Evolutionary conservation across 176 grass and related monocot genomes (phyloP).

Genomic region (Neostapfia colusana): DNA sequence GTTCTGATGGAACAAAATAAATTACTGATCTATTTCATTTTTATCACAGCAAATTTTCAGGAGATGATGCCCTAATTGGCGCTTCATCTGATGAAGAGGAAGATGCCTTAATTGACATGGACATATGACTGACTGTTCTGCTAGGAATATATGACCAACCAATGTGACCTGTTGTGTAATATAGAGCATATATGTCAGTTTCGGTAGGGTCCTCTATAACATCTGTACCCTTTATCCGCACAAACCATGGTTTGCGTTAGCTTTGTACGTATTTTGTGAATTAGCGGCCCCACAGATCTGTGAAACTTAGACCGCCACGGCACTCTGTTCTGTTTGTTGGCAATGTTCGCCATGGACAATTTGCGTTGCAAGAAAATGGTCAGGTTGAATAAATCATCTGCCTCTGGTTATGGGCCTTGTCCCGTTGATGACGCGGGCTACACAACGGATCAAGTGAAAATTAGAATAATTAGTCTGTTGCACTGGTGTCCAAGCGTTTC

Average conservation of each 20-base stretch:
- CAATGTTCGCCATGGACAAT: not conserved
- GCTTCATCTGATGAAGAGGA: conserved; percentile 55
- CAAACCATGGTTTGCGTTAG: not conserved
- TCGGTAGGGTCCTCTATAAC: not conserved
- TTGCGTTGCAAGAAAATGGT: not conserved
- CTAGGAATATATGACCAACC: conserved; percentile 21
- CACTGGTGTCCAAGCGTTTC: no score
- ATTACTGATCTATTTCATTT: conserved; percentile 10
- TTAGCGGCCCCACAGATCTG: not conserved
- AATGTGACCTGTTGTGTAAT: conserved; percentile 33
- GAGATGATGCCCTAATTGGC: conserved; percentile 59
- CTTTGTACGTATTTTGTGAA: not conserved
- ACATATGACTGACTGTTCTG: conserved; percentile 62
- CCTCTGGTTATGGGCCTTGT: no score
- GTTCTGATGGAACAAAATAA: not conserved
- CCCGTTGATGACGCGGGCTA: no score
- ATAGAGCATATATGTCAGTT: conserved; percentile 19
- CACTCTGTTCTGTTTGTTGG: no score
- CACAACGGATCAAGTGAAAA: no score
- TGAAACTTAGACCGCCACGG: not conserved
- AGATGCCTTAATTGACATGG: conserved; percentile 83
- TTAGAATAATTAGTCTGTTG: no score
- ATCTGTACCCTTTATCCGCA: not conserved
- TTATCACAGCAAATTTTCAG: conserved; percentile 58
- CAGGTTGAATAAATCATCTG: not conserved